Evolutionary conservation across 2,329 filamentous ascomycete species (phyloP).

Genomic region (Plectosphaerella sp.): DNA sequence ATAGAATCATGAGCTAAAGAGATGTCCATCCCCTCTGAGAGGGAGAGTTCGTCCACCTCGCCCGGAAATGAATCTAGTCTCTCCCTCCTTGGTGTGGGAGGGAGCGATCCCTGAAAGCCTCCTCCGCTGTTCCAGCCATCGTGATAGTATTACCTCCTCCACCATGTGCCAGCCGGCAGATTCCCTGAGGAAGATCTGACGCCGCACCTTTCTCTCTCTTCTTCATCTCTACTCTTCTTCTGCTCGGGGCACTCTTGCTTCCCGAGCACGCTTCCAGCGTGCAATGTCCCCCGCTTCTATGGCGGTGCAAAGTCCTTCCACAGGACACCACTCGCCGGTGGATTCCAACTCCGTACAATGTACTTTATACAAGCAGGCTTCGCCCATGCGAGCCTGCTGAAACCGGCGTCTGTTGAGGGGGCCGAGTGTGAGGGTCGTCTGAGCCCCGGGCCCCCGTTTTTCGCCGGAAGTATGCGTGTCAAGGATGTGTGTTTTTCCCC

Average conservation of each 20-base stretch:
- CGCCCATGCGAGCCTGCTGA: not conserved
- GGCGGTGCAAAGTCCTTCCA: not conserved
- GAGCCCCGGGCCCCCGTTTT: not conserved
- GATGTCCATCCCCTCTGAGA: conserved; percentile 7
- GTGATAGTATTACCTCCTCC: conserved; percentile 1
- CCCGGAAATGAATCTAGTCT: conserved; percentile 14
- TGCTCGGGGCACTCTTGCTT: too few species aligned
- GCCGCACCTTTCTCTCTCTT: not conserved
- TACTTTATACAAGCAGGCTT: not conserved
- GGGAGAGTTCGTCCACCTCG: conserved; percentile 12
- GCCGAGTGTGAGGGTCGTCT: not conserved
- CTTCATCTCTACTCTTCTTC: not conserved
- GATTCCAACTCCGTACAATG: not conserved
- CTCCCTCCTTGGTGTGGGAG: not conserved
- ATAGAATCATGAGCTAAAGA: conserved; percentile 14
- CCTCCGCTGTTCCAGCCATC: not conserved
- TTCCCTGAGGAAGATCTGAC: not conserved
- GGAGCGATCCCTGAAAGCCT: not conserved
- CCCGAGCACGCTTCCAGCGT: too few species aligned
- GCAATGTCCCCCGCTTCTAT: too few species aligned
- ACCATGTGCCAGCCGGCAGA: not conserved
- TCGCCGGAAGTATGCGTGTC: not conserved
- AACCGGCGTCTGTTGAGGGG: not conserved
- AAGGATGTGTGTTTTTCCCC: not conserved
- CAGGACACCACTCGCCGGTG: not conserved